Evolutionary conservation across 345 rosid genomes (phyloP), one percentile per base, ranked within the genome.

Genomic region (rapeseed (Brassica napus)): DNA sequence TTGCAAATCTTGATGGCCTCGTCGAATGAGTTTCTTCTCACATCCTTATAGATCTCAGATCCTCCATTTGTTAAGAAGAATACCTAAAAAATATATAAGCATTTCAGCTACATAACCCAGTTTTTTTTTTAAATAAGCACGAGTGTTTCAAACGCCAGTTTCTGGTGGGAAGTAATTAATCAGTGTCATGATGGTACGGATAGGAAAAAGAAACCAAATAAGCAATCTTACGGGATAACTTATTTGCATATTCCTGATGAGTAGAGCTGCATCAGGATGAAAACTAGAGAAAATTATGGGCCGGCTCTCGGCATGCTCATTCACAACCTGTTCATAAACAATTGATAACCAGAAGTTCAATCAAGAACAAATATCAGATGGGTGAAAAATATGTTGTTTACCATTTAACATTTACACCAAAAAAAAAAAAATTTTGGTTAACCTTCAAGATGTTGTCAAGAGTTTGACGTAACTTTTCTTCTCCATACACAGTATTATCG

Each of bases 1-100:
- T 83, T 24, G 78, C 93, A 86, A 44, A 89, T 67, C 75, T 87
- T 87, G 15, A 88, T 78, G 0, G 96, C 96, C 63, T 87, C 93
- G 1, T 88, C 92, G 62, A 91, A 62, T 6, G 93, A 91, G 35
- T 87, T 84, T 70, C 92, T 85, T 82, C 93, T 86, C 28, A 14
- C 52, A 57, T 91, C 96, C 1, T 74, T 64, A 78, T 82, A 87
- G 23, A 81, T 84, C 68, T 87, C 90, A 73, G 63, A 21, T 28
- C 92, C 92, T 16, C 90, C 93, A 81, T 89, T 86, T 24, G 93
- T 91, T 75, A 89, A 80, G 68, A 91, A 91, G 79, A 85, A 88
- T 23, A 91, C 95, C 93, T 90, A 82, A 35, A 23, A 31, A 12
- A 12, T 47, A 47, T 49, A 49, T 49, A 49, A 49, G 57, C 18